Evolutionary conservation across 805 yeast species (phyloP), one percentile per base, ranked within the genome.

Genomic region (Suhomyces sp.): DNA sequence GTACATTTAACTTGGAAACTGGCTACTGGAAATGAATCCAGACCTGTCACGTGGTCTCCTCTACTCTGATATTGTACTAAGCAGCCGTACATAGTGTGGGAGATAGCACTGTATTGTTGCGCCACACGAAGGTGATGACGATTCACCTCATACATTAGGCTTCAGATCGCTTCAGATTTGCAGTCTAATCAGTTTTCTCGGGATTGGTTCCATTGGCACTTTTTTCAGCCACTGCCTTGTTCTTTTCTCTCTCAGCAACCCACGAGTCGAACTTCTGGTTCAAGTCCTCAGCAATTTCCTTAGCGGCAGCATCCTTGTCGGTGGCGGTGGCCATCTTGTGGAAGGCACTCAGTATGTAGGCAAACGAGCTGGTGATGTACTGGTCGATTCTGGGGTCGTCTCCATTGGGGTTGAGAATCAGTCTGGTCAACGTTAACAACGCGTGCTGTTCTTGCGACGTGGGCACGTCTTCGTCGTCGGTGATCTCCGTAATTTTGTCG

Each of bases 231-330:
- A 31, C 33, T 20, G 21, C 23, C 27, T 33, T 36, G 20, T 31
- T 46, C 44, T 31, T 36, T 31, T 37, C 37, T 25, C 46, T 36
- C 13, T 40, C 37, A 8, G 44, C 48, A 5, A 51, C 46, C 69
- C 70, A 65, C 8, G 37, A 29, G 6, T 56, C 57, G 27, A 60
- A 48, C 28, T 47, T 56, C 3, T 23, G 22, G 23, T 47, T 51
- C 39, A 65, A 48, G 40, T 65, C 71, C 4, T 58, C 47, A 2
- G 68, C 65, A 15, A 67, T 57, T 25, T 61, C 66, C 19, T 56
- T 39, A 4, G 67, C 56, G 1, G 68, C 52, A 11, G 49, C 51
- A 15, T 64, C 63, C 25, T 48, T 59, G 38, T 65, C 63, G n/a
- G 46, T 46, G 4, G 65, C 39, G 3, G 47, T 50, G n/a, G 54